Conservation (phyloP, 1,139 yeast genomes). For the Yamadazyma pseudoaaseri region DNA sequence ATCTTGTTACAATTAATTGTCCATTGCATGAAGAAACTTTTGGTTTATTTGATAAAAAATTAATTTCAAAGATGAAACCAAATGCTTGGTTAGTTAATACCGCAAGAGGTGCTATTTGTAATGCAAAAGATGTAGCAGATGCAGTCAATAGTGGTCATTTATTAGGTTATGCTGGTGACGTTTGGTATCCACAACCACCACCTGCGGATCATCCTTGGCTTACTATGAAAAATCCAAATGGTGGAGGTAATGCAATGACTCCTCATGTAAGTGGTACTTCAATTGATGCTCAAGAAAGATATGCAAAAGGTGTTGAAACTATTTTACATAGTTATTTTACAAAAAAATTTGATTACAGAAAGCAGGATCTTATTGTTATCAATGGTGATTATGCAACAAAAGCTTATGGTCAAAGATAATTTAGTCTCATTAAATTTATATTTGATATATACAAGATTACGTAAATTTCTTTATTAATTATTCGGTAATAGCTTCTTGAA, state of each 20-base stretch:
- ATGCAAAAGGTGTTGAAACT: slow-evolving; percentile 65
- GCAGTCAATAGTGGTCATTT: slow-evolving; percentile 69
- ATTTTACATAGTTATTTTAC: slow-evolving; percentile 64
- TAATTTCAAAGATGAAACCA: slow-evolving; percentile 69
- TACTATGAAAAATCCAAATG: slow-evolving; percentile 59
- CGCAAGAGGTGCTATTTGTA: slow-evolving; percentile 81
- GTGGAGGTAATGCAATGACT: slow-evolving; percentile 83
- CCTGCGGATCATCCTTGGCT: slow-evolving; percentile 79
- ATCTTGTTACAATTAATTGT: slow-evolving; percentile 74
- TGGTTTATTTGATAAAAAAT: slow-evolving; percentile 67
- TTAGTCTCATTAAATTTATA: slow-evolving; percentile 1
- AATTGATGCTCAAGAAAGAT: slow-evolving; percentile 75
- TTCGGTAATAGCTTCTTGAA: slow-evolving; percentile 57
- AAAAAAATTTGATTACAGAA: slow-evolving; percentile 64
- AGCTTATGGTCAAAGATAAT: slow-evolving; percentile 60
- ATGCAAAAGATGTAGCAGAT: slow-evolving; percentile 71
- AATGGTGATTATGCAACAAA: slow-evolving; percentile 73
- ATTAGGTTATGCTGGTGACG: slow-evolving; percentile 83
- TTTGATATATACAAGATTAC: slow-evolving; percentile 1
- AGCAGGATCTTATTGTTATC: slow-evolving; percentile 70
- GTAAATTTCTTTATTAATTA: slow-evolving; percentile 4
- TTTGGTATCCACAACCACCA: slow-evolving; percentile 82
- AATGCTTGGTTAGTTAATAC: slow-evolving; percentile 81
- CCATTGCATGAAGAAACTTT: slow-evolving; percentile 72
- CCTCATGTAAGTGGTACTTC: slow-evolving; percentile 83